Percentiles rank a stretch among this genome's conserved stretches.
Evolutionary conservation across 148 eudicot species (phyloP).

Genomic region (Amaranthus palmeri): DNA sequence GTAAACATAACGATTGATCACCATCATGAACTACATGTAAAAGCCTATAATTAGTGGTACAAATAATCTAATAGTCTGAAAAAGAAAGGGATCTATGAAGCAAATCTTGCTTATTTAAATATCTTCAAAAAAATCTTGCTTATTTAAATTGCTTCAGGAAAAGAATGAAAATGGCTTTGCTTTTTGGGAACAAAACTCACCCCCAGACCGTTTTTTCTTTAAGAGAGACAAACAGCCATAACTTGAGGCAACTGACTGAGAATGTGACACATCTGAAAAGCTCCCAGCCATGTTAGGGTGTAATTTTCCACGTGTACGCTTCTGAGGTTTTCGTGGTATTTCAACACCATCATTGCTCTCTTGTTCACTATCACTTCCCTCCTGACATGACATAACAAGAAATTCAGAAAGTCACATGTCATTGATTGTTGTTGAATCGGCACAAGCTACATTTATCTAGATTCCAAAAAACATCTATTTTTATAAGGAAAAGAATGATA

Average conservation of each 20-base stretch:
- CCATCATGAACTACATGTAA: neutral
- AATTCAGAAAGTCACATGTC: neutral
- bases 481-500: neutral
- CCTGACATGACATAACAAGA: slow-evolving; percentile 41
- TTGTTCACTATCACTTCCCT: slow-evolving; percentile 88
- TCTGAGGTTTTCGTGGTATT: slow-evolving; percentile 61
- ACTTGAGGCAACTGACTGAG: slow-evolving; percentile 49
- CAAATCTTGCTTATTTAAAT: neutral
- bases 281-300: slow-evolving; percentile 43
- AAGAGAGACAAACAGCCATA: slow-evolving; percentile 68
- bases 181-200: slow-evolving; percentile 36
- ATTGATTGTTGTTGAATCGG: neutral
- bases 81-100: slow-evolving; percentile 9
- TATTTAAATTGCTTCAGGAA: no score
- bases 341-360: slow-evolving; percentile 84
- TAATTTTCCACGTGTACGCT: slow-evolving; percentile 58
- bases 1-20: neutral
- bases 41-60: neutral
- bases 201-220: slow-evolving; percentile 76
- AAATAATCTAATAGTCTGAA: neutral
- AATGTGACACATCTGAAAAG: slow-evolving; percentile 35
- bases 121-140: no score
- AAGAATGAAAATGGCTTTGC: no score
- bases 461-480: neutral
- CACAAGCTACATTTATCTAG: neutral